Percentiles rank a stretch among this genome's conserved stretches.
Evolutionary conservation across 108 stramenopile genomes (phyloP).

Genomic region (Fragilariopsis cylindrus): DNA sequence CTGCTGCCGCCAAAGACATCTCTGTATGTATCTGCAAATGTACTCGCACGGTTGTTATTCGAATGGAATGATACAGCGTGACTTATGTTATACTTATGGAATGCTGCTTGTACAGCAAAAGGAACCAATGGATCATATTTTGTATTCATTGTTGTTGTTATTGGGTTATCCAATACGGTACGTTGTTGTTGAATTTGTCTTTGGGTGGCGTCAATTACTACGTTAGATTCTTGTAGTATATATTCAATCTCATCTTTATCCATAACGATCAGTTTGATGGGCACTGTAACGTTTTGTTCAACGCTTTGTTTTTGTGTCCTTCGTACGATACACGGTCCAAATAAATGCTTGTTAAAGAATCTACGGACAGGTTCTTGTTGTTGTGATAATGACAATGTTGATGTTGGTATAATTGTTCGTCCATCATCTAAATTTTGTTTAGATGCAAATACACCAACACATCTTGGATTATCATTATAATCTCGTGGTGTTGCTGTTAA

Average conservation of each 20-base stretch:
- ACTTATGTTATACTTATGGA: neutral
- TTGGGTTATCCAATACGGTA: neutral
- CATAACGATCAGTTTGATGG: neutral
- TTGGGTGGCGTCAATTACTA: neutral
- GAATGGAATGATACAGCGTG: conserved; percentile 6
- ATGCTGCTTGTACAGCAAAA: neutral
- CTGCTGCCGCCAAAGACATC: neutral
- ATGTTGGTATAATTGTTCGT: neutral
- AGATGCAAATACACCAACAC: neutral
- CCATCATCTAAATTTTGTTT: neutral
- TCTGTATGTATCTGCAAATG: neutral
- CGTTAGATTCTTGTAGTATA: neutral
- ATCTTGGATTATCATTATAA: neutral
- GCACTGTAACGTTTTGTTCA: conserved; percentile 1
- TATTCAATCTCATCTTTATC: conserved; percentile 1
- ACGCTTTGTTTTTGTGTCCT: neutral
- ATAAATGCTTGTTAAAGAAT: neutral
- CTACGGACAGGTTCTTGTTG: neutral
- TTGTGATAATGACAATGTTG: neutral
- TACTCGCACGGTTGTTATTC: neutral
- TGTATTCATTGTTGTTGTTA: neutral
- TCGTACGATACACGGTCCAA: neutral
- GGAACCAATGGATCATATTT: neutral
- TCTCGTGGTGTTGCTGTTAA: neutral
- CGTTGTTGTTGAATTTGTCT: too few relatives aligned